Conservation (phyloP, 2,329 filamentous ascomycete species). For the Scortechinia acanthostroma region DNA sequence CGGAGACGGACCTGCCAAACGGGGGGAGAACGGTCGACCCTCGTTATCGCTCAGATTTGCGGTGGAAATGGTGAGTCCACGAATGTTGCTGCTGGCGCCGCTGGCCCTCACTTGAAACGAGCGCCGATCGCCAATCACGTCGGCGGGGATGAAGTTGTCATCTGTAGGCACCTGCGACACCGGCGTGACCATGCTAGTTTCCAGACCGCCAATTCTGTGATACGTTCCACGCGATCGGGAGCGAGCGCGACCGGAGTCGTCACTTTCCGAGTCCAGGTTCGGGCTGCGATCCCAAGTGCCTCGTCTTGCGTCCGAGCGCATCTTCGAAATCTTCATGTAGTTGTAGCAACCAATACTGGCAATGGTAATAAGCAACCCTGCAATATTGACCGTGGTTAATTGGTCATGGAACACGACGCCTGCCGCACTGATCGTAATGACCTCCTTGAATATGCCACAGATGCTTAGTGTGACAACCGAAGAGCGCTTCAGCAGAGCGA, state of each 20-base stretch:
- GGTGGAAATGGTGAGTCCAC: conserved; percentile 17
- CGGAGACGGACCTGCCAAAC: conserved; percentile 9
- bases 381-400: conserved; percentile 52
- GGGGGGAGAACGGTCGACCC: conserved; percentile 3
- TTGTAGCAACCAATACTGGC: conserved; percentile 56
- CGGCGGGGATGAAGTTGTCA: conserved; percentile 12
- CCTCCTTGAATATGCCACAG: conserved; percentile 65
- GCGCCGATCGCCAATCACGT: conserved; percentile 13
- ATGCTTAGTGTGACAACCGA: conserved; percentile 61
- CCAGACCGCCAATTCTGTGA: not conserved
- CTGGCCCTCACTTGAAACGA: conserved; percentile 21
- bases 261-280: conserved; percentile 2
- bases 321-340: conserved; percentile 57
- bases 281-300: conserved; percentile 17
- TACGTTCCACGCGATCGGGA: not conserved
- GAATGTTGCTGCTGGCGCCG: conserved; percentile 17
- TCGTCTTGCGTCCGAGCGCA: conserved; percentile 45
- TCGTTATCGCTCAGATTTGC: conserved; percentile 18
- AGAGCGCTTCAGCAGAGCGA: conserved; percentile 57
- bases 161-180: conserved; percentile 10
- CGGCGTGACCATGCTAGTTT: not conserved
- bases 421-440: conserved; percentile 56
- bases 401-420: conserved; percentile 55
- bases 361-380: conserved; percentile 53
- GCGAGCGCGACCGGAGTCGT: not conserved